Evolutionary conservation across 768 basidiomycete genomes (phyloP).

Genomic region (Ramaria rubella): DNA sequence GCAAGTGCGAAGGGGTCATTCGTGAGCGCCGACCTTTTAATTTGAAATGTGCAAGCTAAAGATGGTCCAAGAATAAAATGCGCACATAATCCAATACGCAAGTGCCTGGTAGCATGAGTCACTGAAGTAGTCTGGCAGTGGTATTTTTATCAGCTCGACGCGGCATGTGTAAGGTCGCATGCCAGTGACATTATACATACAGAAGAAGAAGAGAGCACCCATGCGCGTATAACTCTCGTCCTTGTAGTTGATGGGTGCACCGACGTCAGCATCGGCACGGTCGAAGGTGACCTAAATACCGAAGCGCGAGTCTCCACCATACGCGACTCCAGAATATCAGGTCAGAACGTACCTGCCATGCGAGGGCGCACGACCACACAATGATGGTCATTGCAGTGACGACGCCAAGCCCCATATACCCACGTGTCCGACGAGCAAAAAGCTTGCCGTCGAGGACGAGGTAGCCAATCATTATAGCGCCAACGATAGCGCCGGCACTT

Average conservation of each 20-base stretch:
- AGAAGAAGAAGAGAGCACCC: constrained; percentile 36
- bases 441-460: constrained; percentile 31
- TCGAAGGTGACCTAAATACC: constrained; percentile 26
- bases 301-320: background rate
- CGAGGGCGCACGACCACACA: constrained; percentile 34
- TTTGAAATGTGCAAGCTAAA: background rate
- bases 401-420: constrained; percentile 31
- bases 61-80: background rate
- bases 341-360: constrained; percentile 31
- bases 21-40: constrained; percentile 33
- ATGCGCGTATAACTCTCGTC: constrained; percentile 29
- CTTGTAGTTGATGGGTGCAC: constrained; percentile 22
- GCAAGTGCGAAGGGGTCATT: constrained; percentile 42
- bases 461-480: constrained; percentile 37
- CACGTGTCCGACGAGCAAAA: constrained; percentile 31
- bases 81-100: background rate
- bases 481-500: constrained; percentile 36
- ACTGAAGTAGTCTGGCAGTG: background rate
- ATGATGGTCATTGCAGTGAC: constrained; percentile 27
- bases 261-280: constrained; percentile 17
- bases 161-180: constrained; percentile 1
- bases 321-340: background rate
- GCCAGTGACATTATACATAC: no score
- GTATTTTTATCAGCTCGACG: background rate
- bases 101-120: background rate